These are phyloP conservation scores for Cicer arietinum DNA, from an alignment of 306 rosid genomes.

Conservation along the genomic window DNA sequence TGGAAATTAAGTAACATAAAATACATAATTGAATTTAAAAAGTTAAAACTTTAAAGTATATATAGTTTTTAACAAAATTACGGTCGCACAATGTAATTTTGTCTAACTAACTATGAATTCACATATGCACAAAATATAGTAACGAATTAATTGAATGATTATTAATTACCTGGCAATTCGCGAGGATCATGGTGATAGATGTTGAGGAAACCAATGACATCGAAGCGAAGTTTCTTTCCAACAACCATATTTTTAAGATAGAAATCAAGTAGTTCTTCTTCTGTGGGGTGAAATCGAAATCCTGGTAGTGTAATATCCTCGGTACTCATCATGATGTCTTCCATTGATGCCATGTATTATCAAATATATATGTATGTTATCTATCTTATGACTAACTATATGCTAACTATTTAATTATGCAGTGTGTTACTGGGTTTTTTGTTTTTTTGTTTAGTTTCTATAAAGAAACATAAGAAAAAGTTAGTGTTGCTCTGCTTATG, in stretches of 20 bases:
- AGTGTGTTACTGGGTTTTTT: background rate
- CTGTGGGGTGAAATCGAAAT: constrained; percentile 92
- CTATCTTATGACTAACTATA: background rate
- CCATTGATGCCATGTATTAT: constrained; percentile 49
- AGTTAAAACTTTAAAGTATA: no score
- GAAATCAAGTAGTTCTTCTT: constrained; percentile 90
- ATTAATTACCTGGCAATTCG: constrained; percentile 81
- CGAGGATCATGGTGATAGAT: constrained; percentile 89
- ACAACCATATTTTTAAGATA: constrained; percentile 74
- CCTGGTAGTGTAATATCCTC: constrained; percentile 78
- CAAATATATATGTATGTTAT: background rate
- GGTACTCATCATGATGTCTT: constrained; percentile 39
- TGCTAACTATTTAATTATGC: background rate
- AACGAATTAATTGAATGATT: background rate
- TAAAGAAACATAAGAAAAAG: constrained; percentile 7
- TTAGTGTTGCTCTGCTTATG: constrained; percentile 16
- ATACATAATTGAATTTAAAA: no score
- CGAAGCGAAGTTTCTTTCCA: constrained; percentile 68
- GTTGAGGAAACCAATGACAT: constrained; percentile 78
- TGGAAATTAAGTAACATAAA: background rate
- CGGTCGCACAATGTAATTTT: no score
- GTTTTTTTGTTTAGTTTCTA: background rate
- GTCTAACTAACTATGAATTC: no score
- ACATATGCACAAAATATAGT: background rate
- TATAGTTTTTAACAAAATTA: no score